Percentiles rank a stretch among this genome's conserved stretches.
phyloP scores from a whole-genome alignment of 768 basidiomycete species.

The Solioccasus polychromus region DNA sequence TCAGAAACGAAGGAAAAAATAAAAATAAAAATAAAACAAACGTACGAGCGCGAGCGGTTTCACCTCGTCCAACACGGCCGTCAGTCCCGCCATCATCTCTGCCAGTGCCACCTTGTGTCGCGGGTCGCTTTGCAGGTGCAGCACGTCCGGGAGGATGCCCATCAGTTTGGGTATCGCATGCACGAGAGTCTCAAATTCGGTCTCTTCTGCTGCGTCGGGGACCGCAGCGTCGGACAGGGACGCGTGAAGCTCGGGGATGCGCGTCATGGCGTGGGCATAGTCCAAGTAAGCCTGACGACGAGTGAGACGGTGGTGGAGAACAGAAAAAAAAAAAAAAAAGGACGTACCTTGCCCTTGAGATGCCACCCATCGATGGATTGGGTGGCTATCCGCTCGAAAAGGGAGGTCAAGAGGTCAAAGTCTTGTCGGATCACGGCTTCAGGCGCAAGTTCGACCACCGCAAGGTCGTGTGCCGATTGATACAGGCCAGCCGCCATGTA shows the following conservation, averaged over 20 bases:
- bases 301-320: constrained; percentile 11
- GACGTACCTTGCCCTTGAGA: constrained; percentile 72
- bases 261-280: constrained; percentile 62
- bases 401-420: constrained; percentile 55
- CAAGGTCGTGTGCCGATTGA: constrained; percentile 77
- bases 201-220: constrained; percentile 44
- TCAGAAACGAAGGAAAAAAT: not conserved
- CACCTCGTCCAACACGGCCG: constrained; percentile 55
- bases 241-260: constrained; percentile 54
- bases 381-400: constrained; percentile 66
- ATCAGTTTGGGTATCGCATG: constrained; percentile 65
- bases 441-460: constrained; percentile 82
- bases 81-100: constrained; percentile 67
- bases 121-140: constrained; percentile 54
- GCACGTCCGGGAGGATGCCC: constrained; percentile 62
- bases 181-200: constrained; percentile 59
- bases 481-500: constrained; percentile 70
- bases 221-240: constrained; percentile 40
- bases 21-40: constrained; percentile 4
- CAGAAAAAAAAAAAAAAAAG: constrained; percentile 1
- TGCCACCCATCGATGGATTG: constrained; percentile 71
- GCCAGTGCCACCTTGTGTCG: constrained; percentile 68
- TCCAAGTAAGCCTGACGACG: constrained; percentile 61
- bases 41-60: constrained; percentile 62
- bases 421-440: constrained; percentile 71